These are phyloP conservation scores for Panicum miliaceum DNA, from an alignment of 176 grass and related monocot species.

Conservation along the genomic window DNA sequence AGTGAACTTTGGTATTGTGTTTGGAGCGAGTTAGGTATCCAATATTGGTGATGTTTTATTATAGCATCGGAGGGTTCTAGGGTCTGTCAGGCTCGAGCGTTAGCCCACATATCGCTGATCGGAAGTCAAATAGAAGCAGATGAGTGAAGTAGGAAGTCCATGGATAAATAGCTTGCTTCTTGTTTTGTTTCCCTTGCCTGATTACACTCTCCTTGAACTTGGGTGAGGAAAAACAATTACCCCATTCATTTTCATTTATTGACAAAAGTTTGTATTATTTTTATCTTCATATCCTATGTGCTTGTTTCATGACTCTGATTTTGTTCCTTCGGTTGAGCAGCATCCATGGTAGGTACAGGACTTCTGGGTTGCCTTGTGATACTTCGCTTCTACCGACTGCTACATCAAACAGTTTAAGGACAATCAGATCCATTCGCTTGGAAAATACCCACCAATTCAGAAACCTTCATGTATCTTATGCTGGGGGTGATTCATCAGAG, in stretches of 20 bases:
- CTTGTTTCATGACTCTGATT: conserved; percentile 20
- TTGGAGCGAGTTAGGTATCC: neutral
- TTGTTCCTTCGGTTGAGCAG: conserved; percentile 7
- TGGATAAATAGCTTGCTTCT: neutral
- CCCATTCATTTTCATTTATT: neutral
- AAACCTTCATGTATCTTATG: conserved; percentile 45
- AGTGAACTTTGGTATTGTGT: conserved; percentile 6
- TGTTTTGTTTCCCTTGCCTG: neutral
- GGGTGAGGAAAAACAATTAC: neutral
- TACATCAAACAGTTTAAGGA: conserved; percentile 39
- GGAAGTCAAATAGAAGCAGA: neutral
- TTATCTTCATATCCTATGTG: neutral
- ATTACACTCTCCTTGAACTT: neutral
- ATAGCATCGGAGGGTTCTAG: neutral
- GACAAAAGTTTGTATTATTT: neutral
- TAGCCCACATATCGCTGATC: neutral
- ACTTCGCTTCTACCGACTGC: conserved; percentile 12
- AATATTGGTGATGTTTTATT: neutral
- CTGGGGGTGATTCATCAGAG: conserved; percentile 17
- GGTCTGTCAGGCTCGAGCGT: neutral
- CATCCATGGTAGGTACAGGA: conserved; percentile 37
- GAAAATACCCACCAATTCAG: conserved; percentile 29
- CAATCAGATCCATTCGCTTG: conserved; percentile 15
- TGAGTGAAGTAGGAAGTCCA: neutral
- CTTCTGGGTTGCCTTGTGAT: conserved; percentile 24